Evolutionary conservation across 2,329 filamentous ascomycete genomes (phyloP).

Genomic region (Botrytis pseudocinerea): DNA sequence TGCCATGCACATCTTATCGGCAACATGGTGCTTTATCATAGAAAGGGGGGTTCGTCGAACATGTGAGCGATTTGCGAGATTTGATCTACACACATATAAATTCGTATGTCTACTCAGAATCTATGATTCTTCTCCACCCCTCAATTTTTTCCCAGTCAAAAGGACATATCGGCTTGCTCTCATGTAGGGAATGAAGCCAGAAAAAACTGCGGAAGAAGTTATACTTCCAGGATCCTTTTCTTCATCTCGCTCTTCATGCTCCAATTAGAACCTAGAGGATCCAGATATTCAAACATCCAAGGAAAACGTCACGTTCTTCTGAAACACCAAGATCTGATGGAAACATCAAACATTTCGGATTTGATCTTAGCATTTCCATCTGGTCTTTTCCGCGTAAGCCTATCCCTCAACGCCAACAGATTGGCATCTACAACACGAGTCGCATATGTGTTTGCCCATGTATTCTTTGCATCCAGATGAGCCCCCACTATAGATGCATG

Average conservation of each 20-base stretch:
- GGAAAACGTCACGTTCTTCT: background rate
- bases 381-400: background rate
- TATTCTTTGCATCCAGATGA: background rate
- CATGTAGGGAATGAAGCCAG: background rate
- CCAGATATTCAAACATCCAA: background rate
- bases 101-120: background rate
- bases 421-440: background rate
- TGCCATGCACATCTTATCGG: background rate
- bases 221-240: background rate
- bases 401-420: background rate
- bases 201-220: background rate
- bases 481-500: background rate
- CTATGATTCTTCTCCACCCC: background rate
- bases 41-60: background rate
- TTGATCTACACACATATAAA: background rate
- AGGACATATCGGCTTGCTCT: background rate
- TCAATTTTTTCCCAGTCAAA: background rate
- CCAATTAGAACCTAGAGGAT: background rate
- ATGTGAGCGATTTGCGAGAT: background rate
- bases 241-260: background rate
- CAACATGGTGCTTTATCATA: background rate
- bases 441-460: background rate
- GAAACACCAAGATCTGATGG: background rate
- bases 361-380: background rate
- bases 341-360: conserved; percentile 14